Evolutionary conservation across 345 rosid species (phyloP).

Genomic region (Pseudoturritis turrita): DNA sequence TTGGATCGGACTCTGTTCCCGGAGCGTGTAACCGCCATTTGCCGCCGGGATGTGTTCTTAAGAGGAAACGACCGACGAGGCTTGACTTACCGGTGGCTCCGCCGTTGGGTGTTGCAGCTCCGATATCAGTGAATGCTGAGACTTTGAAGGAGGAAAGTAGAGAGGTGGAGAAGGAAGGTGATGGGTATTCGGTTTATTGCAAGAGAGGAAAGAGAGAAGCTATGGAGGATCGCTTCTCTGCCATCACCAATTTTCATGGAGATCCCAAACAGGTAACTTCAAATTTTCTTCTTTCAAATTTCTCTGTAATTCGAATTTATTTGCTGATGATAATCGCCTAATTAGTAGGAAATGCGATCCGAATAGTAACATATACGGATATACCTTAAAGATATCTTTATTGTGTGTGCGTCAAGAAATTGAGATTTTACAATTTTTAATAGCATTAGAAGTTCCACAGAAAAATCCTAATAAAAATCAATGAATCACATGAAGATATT

Average conservation of each 20-base stretch:
- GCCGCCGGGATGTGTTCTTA: constrained; percentile 33
- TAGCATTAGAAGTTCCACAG: not conserved
- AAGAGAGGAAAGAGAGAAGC: constrained; percentile 78
- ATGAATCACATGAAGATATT: not conserved
- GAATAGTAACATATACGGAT: no score
- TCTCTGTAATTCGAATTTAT: not conserved
- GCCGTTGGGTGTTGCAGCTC: constrained; percentile 26
- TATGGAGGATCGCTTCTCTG: constrained; percentile 91
- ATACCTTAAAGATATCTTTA: not conserved
- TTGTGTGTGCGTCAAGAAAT: not conserved
- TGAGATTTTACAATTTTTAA: not conserved
- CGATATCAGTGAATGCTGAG: not conserved
- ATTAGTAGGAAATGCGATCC: not conserved
- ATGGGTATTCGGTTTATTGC: constrained; percentile 65
- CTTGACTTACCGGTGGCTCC: constrained; percentile 52
- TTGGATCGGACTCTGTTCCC: constrained; percentile 15
- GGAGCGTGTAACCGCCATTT: not conserved
- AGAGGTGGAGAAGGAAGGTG: constrained; percentile 51
- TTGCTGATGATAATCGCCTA: not conserved
- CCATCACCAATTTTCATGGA: constrained; percentile 41
- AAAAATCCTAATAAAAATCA: not conserved
- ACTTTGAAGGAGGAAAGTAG: constrained; percentile 30
- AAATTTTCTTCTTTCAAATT: not conserved
- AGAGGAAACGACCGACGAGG: constrained; percentile 78
- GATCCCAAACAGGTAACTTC: constrained; percentile 60